Evolutionary conservation across 352 stramenopile genomes (phyloP), one percentile per base, ranked within the genome.

Genomic region (Globisporangium mamillatum): DNA sequence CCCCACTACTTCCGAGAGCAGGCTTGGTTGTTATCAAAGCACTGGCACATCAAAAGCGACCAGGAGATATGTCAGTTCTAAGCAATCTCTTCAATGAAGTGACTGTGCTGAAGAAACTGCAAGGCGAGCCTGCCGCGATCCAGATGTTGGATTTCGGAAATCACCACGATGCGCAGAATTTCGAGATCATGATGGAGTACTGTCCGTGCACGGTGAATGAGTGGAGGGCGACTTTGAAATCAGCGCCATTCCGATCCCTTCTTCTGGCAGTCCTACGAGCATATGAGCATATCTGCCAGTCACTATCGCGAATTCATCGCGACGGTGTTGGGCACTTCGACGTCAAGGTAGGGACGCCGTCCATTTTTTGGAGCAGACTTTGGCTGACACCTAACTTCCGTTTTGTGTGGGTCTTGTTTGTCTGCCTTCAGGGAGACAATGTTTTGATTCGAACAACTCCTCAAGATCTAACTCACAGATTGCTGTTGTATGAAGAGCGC

Each of bases 91-190:
- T 79, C 59, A 82, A 85, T 61, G 84, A 92, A 70, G 64, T 92
- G 8, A 57, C 60, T 0, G 79, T 89, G 24, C 75, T 92, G 7
- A 74, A 80, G 25, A 74, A 71, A 18, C 70, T 92, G 0, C 72
- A 75, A 48, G 79, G 80, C n/a, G 76, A 89, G 14, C 27, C 60
- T 16, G 75, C 81, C 29, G 80, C 80, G 20, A 81, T 78, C 12
- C 81, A 90, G 60, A 59, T 92, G 2, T 50, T 92, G 18, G 84
- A 92, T 59, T 90, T 77, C 66, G 84, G 84, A 3, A 86, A 87
- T 52, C 67, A 75, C 34, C 50, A 75, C 7, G 61, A 72, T 0
- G 76, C 76, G 0, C 67, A 79, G 29, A 79, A 54, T 64, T 87
- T 88, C 53, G 79, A 89, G 48, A 74, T 90, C 41, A 66, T 89